Evolutionary conservation across 2,329 filamentous ascomycete species (phyloP).

Genomic region (Fusarium scirpi): DNA sequence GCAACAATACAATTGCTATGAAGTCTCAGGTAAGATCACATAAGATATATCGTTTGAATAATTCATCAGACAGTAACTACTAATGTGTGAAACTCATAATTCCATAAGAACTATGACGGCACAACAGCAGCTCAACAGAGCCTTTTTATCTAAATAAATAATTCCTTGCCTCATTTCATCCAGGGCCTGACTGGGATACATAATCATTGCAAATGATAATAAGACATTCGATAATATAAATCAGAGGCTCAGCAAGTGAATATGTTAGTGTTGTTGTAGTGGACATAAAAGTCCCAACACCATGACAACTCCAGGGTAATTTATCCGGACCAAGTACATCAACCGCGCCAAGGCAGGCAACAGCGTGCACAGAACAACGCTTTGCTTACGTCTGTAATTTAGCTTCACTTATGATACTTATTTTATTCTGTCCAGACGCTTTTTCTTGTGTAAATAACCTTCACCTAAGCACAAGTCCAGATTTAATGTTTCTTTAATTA

Average conservation of each 20-base stretch:
- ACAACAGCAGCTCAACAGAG: too few species aligned
- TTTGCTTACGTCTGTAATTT: not conserved
- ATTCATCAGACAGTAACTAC: too few species aligned
- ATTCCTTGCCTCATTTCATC: too few species aligned
- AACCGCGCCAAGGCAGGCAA: not conserved
- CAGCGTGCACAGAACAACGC: not conserved
- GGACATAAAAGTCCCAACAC: not conserved
- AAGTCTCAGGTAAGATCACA: too few species aligned
- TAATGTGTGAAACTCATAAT: too few species aligned
- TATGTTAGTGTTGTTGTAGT: not conserved
- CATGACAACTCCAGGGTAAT: not conserved
- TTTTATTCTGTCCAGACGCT: not conserved
- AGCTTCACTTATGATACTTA: not conserved
- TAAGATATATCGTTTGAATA: too few species aligned
- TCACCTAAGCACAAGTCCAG: fast-evolving
- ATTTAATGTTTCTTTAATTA: not conserved
- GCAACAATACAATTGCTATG: too few species aligned
- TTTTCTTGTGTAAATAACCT: not conserved
- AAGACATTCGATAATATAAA: not conserved
- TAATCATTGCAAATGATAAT: not conserved
- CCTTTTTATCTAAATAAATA: too few species aligned
- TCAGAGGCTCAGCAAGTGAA: not conserved
- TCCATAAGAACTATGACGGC: too few species aligned
- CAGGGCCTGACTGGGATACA: too few species aligned
- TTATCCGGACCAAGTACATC: not conserved